Base-by-base conservation (phyloP, 2,329 filamentous ascomycete species). In the Curvularia hawaiiensis region DNA sequence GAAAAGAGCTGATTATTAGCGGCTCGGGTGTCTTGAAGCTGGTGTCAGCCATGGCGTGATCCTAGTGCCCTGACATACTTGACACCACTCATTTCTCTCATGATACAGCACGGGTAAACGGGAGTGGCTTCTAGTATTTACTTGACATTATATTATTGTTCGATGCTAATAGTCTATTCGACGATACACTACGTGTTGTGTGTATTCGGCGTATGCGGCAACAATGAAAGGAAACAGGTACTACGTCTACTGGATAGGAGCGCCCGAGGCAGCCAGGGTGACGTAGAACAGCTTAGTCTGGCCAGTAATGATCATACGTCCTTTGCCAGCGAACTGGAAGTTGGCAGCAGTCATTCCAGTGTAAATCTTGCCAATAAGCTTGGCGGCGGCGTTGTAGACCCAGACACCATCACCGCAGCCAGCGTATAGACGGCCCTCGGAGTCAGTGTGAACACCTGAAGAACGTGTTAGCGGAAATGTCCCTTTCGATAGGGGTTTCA, bases 361-460 rank as follows among this genome's bases (percentile, higher is more conserved):
- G 26, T 66, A 67, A 50, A 68, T 66, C 49, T 68, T 68, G 28
- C 81, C 82, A 31, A 83, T 74, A 0, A 81, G 71, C 22, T 71
- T 72, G 4, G 81, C 81, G 3, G 73, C 77, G 1, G 76, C 58
- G 45, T 73, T 80, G 77, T 79, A 84, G 2, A 84, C 75, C 58
- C 83, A 80, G n/a, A 84, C 70, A 11, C 82, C 82, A 54, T 82
- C 82, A 3, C 75, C 77, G 54, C 79, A 81, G 0, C 79, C 80
- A 39, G 78, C 74, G 61, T 80, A 88, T 3, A 88, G 79, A 50
- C 86, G 84, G 1, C 85, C 85, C 12, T 80, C 73, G 11, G 64
- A 66, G 33, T 68, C 68, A 24, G 61, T 62, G 51, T 67, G 62
- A 4, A 69, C 58, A 46, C 60, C 62, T 63, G 22, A n/a, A 12